Conservation (phyloP, 1,284 basidiomycete genomes). For the Ustilago hordei region DNA sequence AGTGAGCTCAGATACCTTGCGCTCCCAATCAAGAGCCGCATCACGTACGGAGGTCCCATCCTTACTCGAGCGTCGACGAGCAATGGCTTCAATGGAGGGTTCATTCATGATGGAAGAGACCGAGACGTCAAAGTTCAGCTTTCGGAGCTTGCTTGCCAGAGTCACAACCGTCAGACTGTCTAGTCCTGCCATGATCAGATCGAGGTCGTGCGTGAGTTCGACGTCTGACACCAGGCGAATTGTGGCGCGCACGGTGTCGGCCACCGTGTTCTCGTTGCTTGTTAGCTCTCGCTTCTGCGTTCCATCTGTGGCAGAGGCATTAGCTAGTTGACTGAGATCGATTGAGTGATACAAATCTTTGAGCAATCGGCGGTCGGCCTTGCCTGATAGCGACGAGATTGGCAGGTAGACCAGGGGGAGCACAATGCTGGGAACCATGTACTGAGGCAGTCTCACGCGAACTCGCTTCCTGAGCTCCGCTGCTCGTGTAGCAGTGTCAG, state of each 20-base stretch:
- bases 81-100: slow-evolving; percentile 54
- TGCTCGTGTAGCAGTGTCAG: slow-evolving; percentile 16
- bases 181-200: slow-evolving; percentile 60
- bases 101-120: slow-evolving; percentile 50
- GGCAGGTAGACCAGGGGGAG: slow-evolving; percentile 53
- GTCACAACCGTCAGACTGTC: slow-evolving; percentile 63
- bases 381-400: slow-evolving; percentile 60
- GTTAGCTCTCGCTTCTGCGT: slow-evolving; percentile 24
- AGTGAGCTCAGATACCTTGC: slow-evolving; percentile 18
- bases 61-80: slow-evolving; percentile 6
- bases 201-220: slow-evolving; percentile 21
- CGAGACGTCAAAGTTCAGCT: slow-evolving; percentile 31
- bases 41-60: background rate
- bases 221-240: slow-evolving; percentile 24
- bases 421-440: slow-evolving; percentile 64
- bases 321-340: slow-evolving; percentile 14
- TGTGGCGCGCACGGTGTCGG: slow-evolving; percentile 25
- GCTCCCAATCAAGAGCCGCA: slow-evolving; percentile 15
- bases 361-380: slow-evolving; percentile 52
- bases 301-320: slow-evolving; percentile 2
- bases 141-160: slow-evolving; percentile 49
- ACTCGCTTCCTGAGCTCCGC: slow-evolving; percentile 25
- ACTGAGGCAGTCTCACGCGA: slow-evolving; percentile 48
- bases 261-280: slow-evolving; percentile 30
- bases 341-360: slow-evolving; percentile 37